Evolutionary conservation across 345 rosid genomes (phyloP).

Genomic region (Brassica nigra): DNA sequence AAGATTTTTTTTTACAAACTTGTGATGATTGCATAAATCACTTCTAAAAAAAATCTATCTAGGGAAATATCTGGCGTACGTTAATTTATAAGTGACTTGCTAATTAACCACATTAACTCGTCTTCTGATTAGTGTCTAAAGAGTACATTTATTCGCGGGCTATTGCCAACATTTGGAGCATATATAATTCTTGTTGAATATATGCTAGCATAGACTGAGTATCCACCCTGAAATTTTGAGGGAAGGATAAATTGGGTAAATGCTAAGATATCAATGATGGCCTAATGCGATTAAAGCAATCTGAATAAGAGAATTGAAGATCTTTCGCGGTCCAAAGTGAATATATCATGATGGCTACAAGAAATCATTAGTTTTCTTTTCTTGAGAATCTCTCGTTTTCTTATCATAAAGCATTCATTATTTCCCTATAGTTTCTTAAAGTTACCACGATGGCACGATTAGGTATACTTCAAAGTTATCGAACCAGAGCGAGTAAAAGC

Average conservation of each 20-base stretch:
- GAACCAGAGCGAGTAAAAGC: conserved; percentile 8
- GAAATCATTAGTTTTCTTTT: background rate
- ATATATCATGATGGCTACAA: background rate
- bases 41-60: background rate
- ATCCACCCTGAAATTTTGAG: background rate
- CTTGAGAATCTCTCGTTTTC: background rate
- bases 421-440: background rate
- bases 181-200: background rate
- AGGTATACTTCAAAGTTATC: background rate
- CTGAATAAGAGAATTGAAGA: background rate
- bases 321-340: background rate
- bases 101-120: background rate
- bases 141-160: background rate
- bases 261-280: background rate
- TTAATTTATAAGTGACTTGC: background rate
- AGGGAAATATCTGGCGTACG: background rate
- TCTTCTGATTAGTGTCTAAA: background rate
- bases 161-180: background rate
- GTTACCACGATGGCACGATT: background rate
- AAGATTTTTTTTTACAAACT: background rate
- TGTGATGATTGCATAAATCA: background rate
- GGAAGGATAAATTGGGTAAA: background rate
- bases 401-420: background rate
- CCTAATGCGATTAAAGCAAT: background rate
- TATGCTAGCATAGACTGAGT: background rate